A percentile compares a stretch with the other conserved stretches of the same genome.
Conservation (phyloP, 2,329 filamentous ascomycete genomes). For the Xylaria multiplex region DNA sequence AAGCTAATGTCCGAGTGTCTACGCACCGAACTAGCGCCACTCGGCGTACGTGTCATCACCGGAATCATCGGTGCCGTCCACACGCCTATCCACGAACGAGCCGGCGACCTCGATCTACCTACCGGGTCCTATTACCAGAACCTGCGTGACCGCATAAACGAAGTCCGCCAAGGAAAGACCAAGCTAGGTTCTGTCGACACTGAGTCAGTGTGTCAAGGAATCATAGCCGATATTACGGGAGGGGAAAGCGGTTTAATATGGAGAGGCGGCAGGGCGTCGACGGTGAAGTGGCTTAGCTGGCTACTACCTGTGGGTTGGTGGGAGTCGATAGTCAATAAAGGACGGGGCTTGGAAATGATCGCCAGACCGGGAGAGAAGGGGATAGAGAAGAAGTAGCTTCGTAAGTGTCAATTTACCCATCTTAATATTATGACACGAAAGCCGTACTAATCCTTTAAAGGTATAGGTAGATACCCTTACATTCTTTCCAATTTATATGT, state of each 20-base stretch:
- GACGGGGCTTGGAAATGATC: constrained; percentile 6
- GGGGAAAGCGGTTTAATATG: constrained; percentile 8
- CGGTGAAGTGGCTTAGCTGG: too few species aligned
- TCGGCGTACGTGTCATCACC: constrained; percentile 28
- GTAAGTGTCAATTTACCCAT: too few species aligned
- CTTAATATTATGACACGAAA: too few species aligned
- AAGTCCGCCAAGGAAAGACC: neutral
- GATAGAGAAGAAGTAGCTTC: too few species aligned
- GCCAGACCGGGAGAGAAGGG: too few species aligned
- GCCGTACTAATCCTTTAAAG: too few species aligned
- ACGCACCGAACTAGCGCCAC: constrained; percentile 20
- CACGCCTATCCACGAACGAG: constrained; percentile 34
- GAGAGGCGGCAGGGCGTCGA: constrained; percentile 12
- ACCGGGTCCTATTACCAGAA: constrained; percentile 4
- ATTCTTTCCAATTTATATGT: too few species aligned
- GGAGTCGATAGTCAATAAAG: constrained; percentile 15
- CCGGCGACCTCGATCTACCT: constrained; percentile 9
- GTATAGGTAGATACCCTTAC: too few species aligned
- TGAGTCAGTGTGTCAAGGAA: constrained; percentile 5
- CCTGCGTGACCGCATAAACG: constrained; percentile 9
- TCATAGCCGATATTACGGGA: neutral
- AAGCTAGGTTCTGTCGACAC: constrained; percentile 12
- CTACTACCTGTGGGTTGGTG: neutral
- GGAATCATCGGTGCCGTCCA: constrained; percentile 32
- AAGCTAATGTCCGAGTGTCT: constrained; percentile 16